A percentile compares a stretch with the other conserved stretches of the same genome.
Evolutionary conservation across 495 filamentous ascomycete genomes (phyloP).

Genomic region (Bathelium albidoporum): DNA sequence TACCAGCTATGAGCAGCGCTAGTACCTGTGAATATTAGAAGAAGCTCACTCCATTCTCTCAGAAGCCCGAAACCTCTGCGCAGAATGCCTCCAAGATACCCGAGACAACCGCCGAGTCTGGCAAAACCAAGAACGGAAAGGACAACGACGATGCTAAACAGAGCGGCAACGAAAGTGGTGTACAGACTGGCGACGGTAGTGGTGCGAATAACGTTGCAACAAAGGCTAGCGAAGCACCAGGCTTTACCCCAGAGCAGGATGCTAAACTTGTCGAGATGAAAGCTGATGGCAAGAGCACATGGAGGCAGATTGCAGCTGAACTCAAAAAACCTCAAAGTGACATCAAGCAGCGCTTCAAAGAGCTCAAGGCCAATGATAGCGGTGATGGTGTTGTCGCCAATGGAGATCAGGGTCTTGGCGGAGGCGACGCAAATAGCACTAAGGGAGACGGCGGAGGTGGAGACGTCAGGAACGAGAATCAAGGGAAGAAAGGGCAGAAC

Average conservation of each 20-base stretch:
- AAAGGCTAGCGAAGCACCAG: background rate
- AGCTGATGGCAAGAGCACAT: constrained; percentile 10
- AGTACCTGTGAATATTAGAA: background rate
- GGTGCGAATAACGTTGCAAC: too few species aligned
- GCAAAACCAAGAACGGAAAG: background rate
- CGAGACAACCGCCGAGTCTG: background rate
- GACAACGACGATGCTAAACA: background rate
- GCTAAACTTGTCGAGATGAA: constrained; percentile 15
- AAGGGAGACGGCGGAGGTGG: background rate
- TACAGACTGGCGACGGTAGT: background rate
- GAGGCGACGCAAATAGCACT: constrained; percentile 1
- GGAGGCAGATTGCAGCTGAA: constrained; percentile 14
- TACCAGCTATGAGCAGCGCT: too few species aligned
- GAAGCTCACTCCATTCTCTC: background rate
- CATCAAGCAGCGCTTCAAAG: constrained; percentile 10
- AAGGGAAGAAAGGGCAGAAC: constrained; percentile 11
- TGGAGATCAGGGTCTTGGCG: background rate
- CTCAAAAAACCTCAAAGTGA: constrained; percentile 10
- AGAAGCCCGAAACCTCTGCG: background rate
- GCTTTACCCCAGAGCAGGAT: constrained; percentile 16
- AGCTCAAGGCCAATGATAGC: constrained; percentile 7
- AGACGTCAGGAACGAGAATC: constrained; percentile 9
- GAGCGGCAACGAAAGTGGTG: background rate
- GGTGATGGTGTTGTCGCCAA: background rate
- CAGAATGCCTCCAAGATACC: background rate